Base-by-base conservation (phyloP, 352 stramenopile species). In the Bremia lactucae region DNA sequence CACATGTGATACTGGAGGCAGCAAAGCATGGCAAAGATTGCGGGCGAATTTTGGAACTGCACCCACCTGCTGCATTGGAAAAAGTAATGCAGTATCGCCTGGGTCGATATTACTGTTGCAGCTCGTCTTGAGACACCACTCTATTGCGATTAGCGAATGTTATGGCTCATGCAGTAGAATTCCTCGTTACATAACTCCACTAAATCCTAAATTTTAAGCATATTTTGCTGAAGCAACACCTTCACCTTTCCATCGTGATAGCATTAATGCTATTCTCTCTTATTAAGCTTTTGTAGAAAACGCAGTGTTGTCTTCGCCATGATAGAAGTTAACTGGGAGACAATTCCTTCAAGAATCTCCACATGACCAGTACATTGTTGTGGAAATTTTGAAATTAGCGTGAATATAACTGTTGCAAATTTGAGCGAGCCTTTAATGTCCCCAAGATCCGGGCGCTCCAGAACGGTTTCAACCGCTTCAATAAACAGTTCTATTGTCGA, bases 271-370 rank as follows among this genome's bases (percentile, higher is more conserved):
- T 31, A 63, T 16, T 63, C 57, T 28, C 19, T 58, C 18, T 37
- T 35, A 16, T 84, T 79, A 35, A 86, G 65, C 36, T 77, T 83
- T 16, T 79, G 64, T n/a, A 88, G 55, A 1, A 58, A 74, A 8
- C 76, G 76, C 34, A 81, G 49, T 6, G 60, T 83, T n/a, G 70
- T 73, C 29, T 80, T 79, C 6, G 67, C 62, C 67, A 83, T 83
- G 4, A 83, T 59, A 0, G 70, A 80, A 14, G 46, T 74, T 49
- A 80, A 37, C 15, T 59, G 48, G 26, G 57, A 62, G 9, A 52
- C 53, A 28, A 80, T 76, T 3, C 43, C 41, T 50, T 80, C 65
- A 1, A 83, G 50, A 11, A 47, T 59, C 24, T 78, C 70, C 8
- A 65, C 40, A 46, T 80, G 67, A 11, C 36, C 31, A 19, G 42